phyloP scores from a whole-genome alignment of 2,329 filamentous ascomycete genomes.

The Trichophyton simii region DNA sequence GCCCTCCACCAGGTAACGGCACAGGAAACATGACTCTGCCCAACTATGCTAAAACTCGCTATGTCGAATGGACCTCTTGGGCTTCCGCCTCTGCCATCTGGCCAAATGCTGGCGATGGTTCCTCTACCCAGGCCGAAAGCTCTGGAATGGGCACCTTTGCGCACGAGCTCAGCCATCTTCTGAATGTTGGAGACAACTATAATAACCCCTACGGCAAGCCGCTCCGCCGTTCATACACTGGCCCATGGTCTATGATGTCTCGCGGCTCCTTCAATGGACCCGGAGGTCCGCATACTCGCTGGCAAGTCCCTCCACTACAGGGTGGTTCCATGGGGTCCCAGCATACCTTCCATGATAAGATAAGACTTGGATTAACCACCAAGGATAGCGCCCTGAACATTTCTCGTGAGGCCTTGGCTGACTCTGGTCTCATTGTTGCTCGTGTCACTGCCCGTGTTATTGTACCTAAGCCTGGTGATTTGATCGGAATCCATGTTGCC shows the following conservation, averaged over 20 bases:
- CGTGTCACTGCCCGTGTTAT: slow-evolving; percentile 12
- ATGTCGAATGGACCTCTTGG: slow-evolving; percentile 14
- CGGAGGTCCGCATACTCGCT: slow-evolving; percentile 13
- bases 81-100: slow-evolving; percentile 13
- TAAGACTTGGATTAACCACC: slow-evolving; percentile 8
- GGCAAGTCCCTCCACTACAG: slow-evolving; percentile 11
- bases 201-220: slow-evolving; percentile 13
- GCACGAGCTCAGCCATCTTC: slow-evolving; percentile 15
- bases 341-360: slow-evolving; percentile 13
- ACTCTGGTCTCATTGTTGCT: slow-evolving; percentile 10
- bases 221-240: slow-evolving; percentile 10
- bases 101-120: slow-evolving; percentile 13
- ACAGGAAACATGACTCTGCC: slow-evolving; percentile 3
- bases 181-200: slow-evolving; percentile 14
- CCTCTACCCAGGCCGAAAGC: slow-evolving; percentile 14
- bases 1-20: slow-evolving; percentile 10
- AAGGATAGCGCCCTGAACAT: slow-evolving; percentile 7
- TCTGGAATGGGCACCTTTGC: slow-evolving; percentile 14
- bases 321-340: slow-evolving; percentile 13
- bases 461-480: slow-evolving; percentile 5
- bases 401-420: slow-evolving; percentile 11
- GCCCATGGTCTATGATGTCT: slow-evolving; percentile 15
- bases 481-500: slow-evolving; percentile 12
- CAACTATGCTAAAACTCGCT: slow-evolving; percentile 11
- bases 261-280: slow-evolving; percentile 14